Base-by-base conservation (phyloP, 768 basidiomycete species). In the Boletellus ananiceps region DNA sequence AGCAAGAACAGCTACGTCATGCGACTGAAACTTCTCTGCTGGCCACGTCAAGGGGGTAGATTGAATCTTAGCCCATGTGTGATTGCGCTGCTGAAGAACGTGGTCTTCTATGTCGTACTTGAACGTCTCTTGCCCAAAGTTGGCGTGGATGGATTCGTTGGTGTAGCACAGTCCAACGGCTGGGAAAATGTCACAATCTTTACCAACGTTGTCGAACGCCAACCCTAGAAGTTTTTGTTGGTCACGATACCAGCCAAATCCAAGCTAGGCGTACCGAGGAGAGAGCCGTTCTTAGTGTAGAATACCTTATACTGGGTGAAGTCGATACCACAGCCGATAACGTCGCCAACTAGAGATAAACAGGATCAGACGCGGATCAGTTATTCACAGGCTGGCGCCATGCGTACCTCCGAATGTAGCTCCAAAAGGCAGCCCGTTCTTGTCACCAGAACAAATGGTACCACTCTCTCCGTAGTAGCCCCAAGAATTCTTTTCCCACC, bases 401-500 rank as follows among this genome's bases (percentile, higher is more conserved):
- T 23, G 73, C 83, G 62, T 65, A 93, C 92, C 83, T 59, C 88
- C 84, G 64, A 87, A 97, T 0, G 79, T 80, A 38, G 85, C 83
- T 8, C 89, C 88, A 68, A 86, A 96, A 14, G 78, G 69, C 40
- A 77, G 75, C 25, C 88, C 90, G 29, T 75, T 81, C 64, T 79
- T 83, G 50, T 88, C 84, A 5, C 82, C 80, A 21, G 86, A 81
- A 67, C 88, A 91, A 2, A 84, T 75, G 49, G 75, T 79, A 5
- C 93, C 92, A 59, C 89, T 91, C 57, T 93, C 90, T n/a, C 87
- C 91, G 58, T 93, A 87, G 64, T 92, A 95, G 45, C 91, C 92
- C 88, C 91, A 94, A 5, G 89, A 93, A 54, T 81, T 79, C 49
- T 75, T 71, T 63, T 93, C 88, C 86, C 86, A 89, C 18, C 92